Conservation (phyloP, 176 grass and related monocot species). For the Tillandsia fasciculata region DNA sequence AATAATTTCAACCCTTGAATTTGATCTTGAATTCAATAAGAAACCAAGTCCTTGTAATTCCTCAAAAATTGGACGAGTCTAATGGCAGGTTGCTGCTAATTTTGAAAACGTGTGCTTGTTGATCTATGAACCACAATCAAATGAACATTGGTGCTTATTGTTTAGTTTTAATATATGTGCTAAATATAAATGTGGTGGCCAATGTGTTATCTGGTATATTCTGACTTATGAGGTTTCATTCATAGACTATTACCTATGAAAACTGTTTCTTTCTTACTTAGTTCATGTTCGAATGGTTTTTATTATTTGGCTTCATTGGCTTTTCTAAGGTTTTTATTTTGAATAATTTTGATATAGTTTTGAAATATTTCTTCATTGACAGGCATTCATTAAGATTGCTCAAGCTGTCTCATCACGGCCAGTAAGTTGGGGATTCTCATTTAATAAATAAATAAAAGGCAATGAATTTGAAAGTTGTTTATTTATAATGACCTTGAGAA, state of each 20-base stretch:
- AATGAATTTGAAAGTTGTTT: neutral
- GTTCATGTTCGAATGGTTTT: neutral
- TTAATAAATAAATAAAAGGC: neutral
- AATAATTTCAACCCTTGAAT: too few species aligned
- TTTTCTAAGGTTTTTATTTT: neutral
- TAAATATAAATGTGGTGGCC: too few species aligned
- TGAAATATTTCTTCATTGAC: constrained; percentile 19
- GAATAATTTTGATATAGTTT: neutral
- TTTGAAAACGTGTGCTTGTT: too few species aligned
- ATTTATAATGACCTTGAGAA: neutral
- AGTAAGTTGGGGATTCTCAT: constrained; percentile 30
- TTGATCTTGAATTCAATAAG: neutral
- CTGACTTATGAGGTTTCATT: neutral
- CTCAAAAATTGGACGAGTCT: too few species aligned
- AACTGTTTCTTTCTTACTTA: neutral
- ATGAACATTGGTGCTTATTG: too few species aligned
- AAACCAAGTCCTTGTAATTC: neutral
- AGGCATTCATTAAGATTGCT: constrained; percentile 95
- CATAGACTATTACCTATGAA: neutral
- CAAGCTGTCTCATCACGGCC: constrained; percentile 85
- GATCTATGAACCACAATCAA: too few species aligned
- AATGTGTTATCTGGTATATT: too few species aligned
- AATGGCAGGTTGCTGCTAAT: too few species aligned
- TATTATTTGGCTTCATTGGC: neutral
- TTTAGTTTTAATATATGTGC: too few species aligned